Conservation (phyloP, 2,329 filamentous ascomycete species). For the Lasiodiplodia citricola region DNA sequence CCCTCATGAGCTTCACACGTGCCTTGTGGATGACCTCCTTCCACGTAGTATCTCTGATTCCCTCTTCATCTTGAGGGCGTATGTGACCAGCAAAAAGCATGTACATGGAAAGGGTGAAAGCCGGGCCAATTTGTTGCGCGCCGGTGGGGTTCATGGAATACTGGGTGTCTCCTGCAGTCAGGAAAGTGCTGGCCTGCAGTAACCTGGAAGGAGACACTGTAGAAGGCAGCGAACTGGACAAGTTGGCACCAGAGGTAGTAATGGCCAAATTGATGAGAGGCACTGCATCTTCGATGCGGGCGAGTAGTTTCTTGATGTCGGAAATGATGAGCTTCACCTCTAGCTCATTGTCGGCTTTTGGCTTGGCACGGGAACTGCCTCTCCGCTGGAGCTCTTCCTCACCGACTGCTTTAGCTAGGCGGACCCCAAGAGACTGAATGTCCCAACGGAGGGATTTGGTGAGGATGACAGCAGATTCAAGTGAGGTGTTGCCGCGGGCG, state of each 20-base stretch:
- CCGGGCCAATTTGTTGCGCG: constrained; percentile 82
- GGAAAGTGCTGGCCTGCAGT: constrained; percentile 88
- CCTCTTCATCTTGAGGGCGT: constrained; percentile 60
- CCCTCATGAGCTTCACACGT: constrained; percentile 76
- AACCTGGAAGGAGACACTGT: constrained; percentile 89
- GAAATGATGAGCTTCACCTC: constrained; percentile 73
- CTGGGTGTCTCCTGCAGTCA: constrained; percentile 84
- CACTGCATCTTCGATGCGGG: constrained; percentile 86
- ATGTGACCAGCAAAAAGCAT: constrained; percentile 90
- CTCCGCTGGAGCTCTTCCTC: constrained; percentile 61
- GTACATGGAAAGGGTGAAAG: constrained; percentile 86
- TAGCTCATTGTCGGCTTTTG: constrained; percentile 62
- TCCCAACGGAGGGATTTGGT: constrained; percentile 84
- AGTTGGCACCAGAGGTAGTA: constrained; percentile 86
- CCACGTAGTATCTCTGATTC: constrained; percentile 76
- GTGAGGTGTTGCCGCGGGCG: constrained; percentile 74
- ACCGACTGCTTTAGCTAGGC: constrained; percentile 72
- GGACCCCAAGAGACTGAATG: constrained; percentile 78
- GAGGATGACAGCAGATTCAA: constrained; percentile 83
- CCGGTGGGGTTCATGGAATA: constrained; percentile 69
- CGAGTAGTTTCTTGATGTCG: constrained; percentile 76
- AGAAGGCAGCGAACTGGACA: constrained; percentile 78
- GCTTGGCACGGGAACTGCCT: constrained; percentile 52
- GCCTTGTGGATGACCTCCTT: constrained; percentile 97
- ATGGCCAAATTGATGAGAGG: constrained; percentile 93